Conservation (phyloP, 1,139 yeast genomes). For the Taphrina confusa region DNA sequence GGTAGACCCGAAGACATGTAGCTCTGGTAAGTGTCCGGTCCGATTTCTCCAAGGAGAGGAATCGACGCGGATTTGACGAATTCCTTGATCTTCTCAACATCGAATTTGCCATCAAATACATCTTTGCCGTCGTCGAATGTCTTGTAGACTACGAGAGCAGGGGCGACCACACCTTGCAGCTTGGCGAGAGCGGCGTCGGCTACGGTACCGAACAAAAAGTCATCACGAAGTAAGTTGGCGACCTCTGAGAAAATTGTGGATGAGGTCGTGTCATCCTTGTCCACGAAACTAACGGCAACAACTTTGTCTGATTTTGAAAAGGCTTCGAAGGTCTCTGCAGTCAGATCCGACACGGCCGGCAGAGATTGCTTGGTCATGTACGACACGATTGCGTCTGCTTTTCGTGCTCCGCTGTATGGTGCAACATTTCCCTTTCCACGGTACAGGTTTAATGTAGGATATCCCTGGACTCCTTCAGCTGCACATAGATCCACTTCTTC, state of each 20-base stretch:
- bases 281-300: constrained; percentile 54
- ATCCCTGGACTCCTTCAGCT: constrained; percentile 75
- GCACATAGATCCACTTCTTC: constrained; percentile 79
- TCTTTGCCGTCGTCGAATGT: constrained; percentile 51
- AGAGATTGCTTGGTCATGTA: constrained; percentile 81
- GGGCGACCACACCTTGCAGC: constrained; percentile 53
- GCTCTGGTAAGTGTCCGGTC: constrained; percentile 73
- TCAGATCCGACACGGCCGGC: constrained; percentile 70
- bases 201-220: constrained; percentile 62
- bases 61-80: constrained; percentile 71
- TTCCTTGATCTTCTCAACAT: constrained; percentile 50
- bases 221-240: constrained; percentile 63
- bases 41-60: constrained; percentile 89
- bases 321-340: constrained; percentile 55
- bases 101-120: constrained; percentile 50
- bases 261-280: constrained; percentile 47
- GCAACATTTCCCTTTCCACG: constrained; percentile 56
- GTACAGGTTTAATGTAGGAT: constrained; percentile 87
- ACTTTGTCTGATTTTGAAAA: constrained; percentile 55
- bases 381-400: constrained; percentile 70
- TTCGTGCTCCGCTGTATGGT: constrained; percentile 81
- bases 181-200: constrained; percentile 53
- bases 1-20: constrained; percentile 77
- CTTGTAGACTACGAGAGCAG: constrained; percentile 56
- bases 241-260: constrained; percentile 57